These are phyloP conservation scores for Skeletonema marinoi DNA, from an alignment of 108 stramenopile genomes.

Conservation along the genomic window DNA sequence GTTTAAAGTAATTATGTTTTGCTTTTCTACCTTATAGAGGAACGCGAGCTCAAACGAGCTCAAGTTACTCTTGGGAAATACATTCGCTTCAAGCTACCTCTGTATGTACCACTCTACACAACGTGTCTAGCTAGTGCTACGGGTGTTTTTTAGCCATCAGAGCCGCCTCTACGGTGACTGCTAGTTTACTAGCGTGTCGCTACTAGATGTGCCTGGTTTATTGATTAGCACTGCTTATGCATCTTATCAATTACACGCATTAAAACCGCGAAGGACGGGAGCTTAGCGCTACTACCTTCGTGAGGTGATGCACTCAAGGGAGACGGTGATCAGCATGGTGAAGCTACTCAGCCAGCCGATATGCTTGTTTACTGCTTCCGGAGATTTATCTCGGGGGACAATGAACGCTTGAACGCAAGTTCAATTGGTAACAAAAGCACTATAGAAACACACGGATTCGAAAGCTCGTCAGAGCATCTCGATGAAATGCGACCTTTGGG, in stretches of 20 bases:
- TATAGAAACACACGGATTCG: background rate
- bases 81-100: no score
- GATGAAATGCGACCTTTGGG: background rate
- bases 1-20: no score
- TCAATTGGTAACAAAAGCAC: background rate
- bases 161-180: no score
- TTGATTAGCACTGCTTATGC: slow-evolving; percentile 16
- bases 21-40: no score
- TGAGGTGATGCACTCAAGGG: background rate
- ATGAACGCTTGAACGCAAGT: no score
- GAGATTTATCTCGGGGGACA: background rate
- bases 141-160: no score
- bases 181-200: background rate
- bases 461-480: background rate
- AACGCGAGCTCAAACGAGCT: no score
- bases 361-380: background rate
- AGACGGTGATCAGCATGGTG: background rate
- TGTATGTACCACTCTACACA: no score
- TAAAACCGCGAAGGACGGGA: slow-evolving; percentile 4
- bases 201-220: slow-evolving; percentile 9
- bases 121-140: no score
- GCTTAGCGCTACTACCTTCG: background rate
- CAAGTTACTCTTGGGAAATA: no score
- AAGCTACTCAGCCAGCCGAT: background rate
- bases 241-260: slow-evolving; percentile 10